phyloP scores from a whole-genome alignment of 2,329 filamentous ascomycete genomes.

The Botrytis squamosa region DNA sequence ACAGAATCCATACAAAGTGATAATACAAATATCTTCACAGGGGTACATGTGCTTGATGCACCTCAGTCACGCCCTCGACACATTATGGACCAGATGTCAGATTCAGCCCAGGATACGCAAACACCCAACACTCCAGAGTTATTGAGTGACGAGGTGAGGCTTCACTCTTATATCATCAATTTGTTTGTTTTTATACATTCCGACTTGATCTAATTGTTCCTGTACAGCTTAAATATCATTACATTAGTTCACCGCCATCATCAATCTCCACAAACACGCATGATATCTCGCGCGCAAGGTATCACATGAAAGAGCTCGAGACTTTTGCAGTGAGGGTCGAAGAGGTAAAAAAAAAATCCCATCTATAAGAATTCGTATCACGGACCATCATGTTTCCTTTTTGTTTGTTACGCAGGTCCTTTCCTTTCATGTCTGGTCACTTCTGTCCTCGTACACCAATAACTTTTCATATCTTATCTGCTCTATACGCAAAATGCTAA shows the following conservation, averaged over 20 bases:
- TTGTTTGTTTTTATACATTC: not conserved
- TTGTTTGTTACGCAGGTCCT: not conserved
- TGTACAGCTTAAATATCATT: constrained; percentile 11
- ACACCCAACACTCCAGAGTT: constrained; percentile 21
- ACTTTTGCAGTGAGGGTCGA: constrained; percentile 24
- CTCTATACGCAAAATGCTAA: constrained; percentile 21
- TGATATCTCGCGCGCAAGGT: constrained; percentile 25
- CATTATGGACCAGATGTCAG: constrained; percentile 20
- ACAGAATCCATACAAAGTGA: not conserved
- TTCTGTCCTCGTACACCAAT: not conserved
- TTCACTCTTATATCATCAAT: not conserved
- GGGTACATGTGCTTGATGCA: constrained; percentile 23
- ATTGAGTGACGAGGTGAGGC: constrained; percentile 21
- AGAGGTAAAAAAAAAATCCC: constrained; percentile 18
- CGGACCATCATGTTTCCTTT: constrained; percentile 10
- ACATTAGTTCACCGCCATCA: constrained; percentile 20
- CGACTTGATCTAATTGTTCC: constrained; percentile 4
- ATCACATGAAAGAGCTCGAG: constrained; percentile 25
- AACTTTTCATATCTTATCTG: constrained; percentile 12
- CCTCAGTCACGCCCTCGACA: constrained; percentile 12
- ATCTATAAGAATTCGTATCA: constrained; percentile 15
- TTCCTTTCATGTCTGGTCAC: constrained; percentile 1
- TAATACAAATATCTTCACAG: constrained; percentile 20
- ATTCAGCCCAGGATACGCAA: constrained; percentile 18
- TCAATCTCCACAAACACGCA: constrained; percentile 24